Evolutionary conservation across 495 filamentous ascomycete species (phyloP).

Genomic region (Aspergillus nidulans): DNA sequence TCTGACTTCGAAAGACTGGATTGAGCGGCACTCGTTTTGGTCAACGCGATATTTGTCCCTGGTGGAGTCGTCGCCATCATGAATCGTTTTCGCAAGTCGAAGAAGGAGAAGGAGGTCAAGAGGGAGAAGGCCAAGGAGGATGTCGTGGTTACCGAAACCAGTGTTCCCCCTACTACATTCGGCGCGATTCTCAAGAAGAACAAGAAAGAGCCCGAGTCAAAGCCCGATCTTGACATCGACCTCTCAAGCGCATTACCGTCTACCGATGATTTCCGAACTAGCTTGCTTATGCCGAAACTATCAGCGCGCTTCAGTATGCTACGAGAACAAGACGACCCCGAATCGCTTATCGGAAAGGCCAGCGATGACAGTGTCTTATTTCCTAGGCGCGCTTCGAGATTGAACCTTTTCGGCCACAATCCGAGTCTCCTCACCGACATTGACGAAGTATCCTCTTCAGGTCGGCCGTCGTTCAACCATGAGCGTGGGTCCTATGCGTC

Average conservation of each 20-base stretch:
- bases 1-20: conserved; percentile 15
- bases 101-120: conserved; percentile 57
- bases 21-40: conserved; percentile 1
- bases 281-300: conserved; percentile 89
- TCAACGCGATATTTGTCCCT: not conserved
- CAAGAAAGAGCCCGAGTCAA: conserved; percentile 51
- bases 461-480: conserved; percentile 54
- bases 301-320: conserved; percentile 97
- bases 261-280: conserved; percentile 91
- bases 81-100: conserved; percentile 72
- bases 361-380: conserved; percentile 90
- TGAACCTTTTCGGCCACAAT: conserved; percentile 52
- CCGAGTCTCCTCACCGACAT: conserved; percentile 69
- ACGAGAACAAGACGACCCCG: conserved; percentile 86
- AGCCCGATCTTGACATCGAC: conserved; percentile 63
- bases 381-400: conserved; percentile 70
- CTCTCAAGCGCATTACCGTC: conserved; percentile 71
- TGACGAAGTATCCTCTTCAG: conserved; percentile 73
- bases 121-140: conserved; percentile 49
- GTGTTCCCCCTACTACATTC: conserved; percentile 11
- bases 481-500: conserved; percentile 52
- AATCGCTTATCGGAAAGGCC: conserved; percentile 81
- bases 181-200: conserved; percentile 21
- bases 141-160: conserved; percentile 34
- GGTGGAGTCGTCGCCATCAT: conserved; percentile 35